phyloP scores from a whole-genome alignment of 352 stramenopile species.

The Phytophthora podocarpi region DNA sequence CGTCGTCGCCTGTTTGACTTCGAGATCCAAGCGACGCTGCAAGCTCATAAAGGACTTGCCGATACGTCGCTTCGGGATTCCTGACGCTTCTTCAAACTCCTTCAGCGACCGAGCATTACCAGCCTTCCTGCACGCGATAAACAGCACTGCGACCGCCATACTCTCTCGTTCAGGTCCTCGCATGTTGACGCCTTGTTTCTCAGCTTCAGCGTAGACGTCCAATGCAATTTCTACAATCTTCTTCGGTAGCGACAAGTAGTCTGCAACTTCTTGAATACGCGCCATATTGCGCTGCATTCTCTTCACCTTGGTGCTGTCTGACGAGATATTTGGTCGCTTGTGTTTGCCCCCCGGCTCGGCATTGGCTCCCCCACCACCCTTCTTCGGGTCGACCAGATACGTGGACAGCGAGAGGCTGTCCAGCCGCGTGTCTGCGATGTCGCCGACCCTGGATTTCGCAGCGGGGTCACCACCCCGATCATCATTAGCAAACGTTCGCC shows the following conservation, averaged over 20 bases:
- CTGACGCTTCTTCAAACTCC: conserved; percentile 78
- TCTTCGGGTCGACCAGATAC: conserved; percentile 68
- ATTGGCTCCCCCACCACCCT: conserved; percentile 30
- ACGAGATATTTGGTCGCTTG: conserved; percentile 66
- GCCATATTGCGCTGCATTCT: conserved; percentile 75
- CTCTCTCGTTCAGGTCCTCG: conserved; percentile 69
- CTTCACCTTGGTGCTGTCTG: conserved; percentile 60
- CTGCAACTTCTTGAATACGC: conserved; percentile 69
- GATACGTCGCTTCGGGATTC: conserved; percentile 74
- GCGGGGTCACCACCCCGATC: conserved; percentile 76
- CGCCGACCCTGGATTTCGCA: conserved; percentile 84
- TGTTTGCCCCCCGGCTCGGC: conserved; percentile 36
- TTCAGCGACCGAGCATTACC: conserved; percentile 74
- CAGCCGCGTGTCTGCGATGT: conserved; percentile 64
- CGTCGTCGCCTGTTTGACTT: conserved; percentile 72
- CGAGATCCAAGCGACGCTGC: conserved; percentile 55
- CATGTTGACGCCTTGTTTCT: conserved; percentile 69
- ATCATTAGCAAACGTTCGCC: conserved; percentile 89
- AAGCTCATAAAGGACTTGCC: conserved; percentile 83
- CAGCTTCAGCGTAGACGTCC: conserved; percentile 72
- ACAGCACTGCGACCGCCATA: conserved; percentile 68
- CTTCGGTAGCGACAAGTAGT: conserved; percentile 68
- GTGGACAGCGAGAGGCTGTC: conserved; percentile 68
- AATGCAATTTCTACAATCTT: conserved; percentile 74
- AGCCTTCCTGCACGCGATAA: conserved; percentile 75